A percentile compares a stretch with the other conserved stretches of the same genome.
Evolutionary conservation across 176 grass and related monocot genomes (phyloP).

Genomic region (Paspalum vaginatum): DNA sequence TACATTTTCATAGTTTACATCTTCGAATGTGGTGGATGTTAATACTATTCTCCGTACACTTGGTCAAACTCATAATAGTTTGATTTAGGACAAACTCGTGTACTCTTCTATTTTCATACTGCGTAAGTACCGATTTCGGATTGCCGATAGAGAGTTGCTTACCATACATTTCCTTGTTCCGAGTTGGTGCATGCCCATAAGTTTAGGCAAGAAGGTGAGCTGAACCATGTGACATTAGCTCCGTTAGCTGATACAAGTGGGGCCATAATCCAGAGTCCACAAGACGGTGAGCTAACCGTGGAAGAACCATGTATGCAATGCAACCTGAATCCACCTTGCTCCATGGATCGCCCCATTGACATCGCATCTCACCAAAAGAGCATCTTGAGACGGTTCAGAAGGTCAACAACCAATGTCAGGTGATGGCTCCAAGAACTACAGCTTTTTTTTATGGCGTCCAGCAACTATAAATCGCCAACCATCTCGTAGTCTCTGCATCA

Average conservation of each 20-base stretch:
- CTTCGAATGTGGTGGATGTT: no score
- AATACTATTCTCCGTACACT: no score
- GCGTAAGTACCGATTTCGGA: no score
- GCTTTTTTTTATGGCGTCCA: not conserved
- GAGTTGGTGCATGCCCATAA: no score
- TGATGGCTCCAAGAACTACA: not conserved
- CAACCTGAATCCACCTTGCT: not conserved
- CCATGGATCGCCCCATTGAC: not conserved
- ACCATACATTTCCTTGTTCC: no score
- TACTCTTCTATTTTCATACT: no score
- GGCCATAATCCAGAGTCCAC: not conserved
- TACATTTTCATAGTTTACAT: no score
- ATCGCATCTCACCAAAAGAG: not conserved
- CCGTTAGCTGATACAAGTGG: not conserved
- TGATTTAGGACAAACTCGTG: no score
- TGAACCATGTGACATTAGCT: not conserved
- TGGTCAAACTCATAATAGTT: no score
- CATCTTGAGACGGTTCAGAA: not conserved
- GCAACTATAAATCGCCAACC: slow-evolving; percentile 17
- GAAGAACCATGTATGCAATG: not conserved
- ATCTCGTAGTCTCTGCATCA: not conserved
- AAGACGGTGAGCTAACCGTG: slow-evolving; percentile 19
- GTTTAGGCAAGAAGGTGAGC: not conserved
- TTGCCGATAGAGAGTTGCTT: no score
- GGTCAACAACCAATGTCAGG: slow-evolving; percentile 17